phyloP scores from a whole-genome alignment of 352 stramenopile species.

The Globisporangium yorkense region DNA sequence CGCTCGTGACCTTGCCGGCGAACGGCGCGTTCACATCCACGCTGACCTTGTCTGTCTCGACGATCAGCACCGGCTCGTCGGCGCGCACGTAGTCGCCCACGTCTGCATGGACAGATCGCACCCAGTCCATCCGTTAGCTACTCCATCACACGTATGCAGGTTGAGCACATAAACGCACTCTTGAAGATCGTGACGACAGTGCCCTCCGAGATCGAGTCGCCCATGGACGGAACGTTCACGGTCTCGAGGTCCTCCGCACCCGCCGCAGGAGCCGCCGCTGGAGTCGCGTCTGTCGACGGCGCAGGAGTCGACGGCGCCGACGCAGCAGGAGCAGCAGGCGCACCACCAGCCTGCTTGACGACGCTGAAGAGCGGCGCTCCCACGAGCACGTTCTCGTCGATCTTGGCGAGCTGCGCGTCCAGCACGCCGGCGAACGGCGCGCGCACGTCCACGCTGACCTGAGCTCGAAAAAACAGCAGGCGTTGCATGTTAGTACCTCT shows the following conservation, averaged over 20 bases:
- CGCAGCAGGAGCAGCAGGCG: constrained; percentile 10
- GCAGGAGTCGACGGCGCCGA: constrained; percentile 8
- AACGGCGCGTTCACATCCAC: constrained; percentile 90
- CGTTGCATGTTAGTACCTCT: background rate
- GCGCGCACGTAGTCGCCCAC: constrained; percentile 93
- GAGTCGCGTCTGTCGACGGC: constrained; percentile 8
- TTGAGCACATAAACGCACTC: constrained; percentile 28
- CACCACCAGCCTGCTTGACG: constrained; percentile 31
- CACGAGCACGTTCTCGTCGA: constrained; percentile 96
- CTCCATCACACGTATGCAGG: background rate
- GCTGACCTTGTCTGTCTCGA: constrained; percentile 99
- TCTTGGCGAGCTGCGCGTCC: constrained; percentile 87
- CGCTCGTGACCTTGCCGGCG: constrained; percentile 88
- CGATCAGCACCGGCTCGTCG: constrained; percentile 95
- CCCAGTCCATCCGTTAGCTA: background rate
- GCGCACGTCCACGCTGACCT: constrained; percentile 91
- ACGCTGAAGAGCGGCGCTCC: constrained; percentile 88
- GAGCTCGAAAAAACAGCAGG: background rate
- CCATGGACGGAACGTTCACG: constrained; percentile 86
- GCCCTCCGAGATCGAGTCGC: constrained; percentile 97
- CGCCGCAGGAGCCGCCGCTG: constrained; percentile 15
- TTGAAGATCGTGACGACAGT: constrained; percentile 92
- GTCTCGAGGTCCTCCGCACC: constrained; percentile 47
- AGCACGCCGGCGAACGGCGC: constrained; percentile 89
- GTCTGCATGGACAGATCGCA: constrained; percentile 25